phyloP scores from a whole-genome alignment of 2,329 filamentous ascomycete genomes.

The Trichothecium roseum region DNA sequence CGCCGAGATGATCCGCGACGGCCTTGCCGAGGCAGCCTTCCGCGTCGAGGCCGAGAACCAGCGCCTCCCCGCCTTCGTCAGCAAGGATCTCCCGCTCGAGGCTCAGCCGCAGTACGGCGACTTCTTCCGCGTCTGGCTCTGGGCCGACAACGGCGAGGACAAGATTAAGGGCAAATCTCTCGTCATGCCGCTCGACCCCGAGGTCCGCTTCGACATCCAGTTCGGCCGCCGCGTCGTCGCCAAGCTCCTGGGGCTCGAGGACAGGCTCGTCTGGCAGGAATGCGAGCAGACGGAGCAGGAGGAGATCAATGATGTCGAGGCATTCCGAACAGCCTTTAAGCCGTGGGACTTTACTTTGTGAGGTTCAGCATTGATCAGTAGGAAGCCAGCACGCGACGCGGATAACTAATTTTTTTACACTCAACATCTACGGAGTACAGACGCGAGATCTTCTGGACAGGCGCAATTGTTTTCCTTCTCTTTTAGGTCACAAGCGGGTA shows the following conservation, averaged over 20 bases:
- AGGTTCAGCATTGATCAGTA: conserved; percentile 3
- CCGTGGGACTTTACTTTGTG: conserved; percentile 70
- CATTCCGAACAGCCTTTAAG: conserved; percentile 74
- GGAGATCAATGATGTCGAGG: conserved; percentile 66
- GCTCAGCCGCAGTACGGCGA: conserved; percentile 42
- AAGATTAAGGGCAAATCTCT: conserved; percentile 52
- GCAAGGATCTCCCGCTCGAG: conserved; percentile 37
- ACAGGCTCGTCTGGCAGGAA: conserved; percentile 75
- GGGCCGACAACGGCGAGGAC: conserved; percentile 47
- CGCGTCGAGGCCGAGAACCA: conserved; percentile 76
- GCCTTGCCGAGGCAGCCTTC: conserved; percentile 80
- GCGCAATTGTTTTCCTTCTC: too few species aligned
- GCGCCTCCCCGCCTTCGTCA: conserved; percentile 40
- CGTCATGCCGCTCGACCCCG: conserved; percentile 61
- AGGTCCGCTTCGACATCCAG: conserved; percentile 77
- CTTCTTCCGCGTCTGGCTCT: conserved; percentile 78
- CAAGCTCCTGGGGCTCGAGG: conserved; percentile 73
- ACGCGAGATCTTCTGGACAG: too few species aligned
- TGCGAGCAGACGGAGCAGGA: conserved; percentile 68
- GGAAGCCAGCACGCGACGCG: not conserved
- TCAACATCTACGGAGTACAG: too few species aligned
- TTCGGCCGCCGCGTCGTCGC: conserved; percentile 82
- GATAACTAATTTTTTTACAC: too few species aligned
- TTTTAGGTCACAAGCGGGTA: too few species aligned
- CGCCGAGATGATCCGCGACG: conserved; percentile 53